These are phyloP conservation scores for Volutella citrinella DNA, from an alignment of 2,329 filamentous ascomycete species.

Conservation along the genomic window DNA sequence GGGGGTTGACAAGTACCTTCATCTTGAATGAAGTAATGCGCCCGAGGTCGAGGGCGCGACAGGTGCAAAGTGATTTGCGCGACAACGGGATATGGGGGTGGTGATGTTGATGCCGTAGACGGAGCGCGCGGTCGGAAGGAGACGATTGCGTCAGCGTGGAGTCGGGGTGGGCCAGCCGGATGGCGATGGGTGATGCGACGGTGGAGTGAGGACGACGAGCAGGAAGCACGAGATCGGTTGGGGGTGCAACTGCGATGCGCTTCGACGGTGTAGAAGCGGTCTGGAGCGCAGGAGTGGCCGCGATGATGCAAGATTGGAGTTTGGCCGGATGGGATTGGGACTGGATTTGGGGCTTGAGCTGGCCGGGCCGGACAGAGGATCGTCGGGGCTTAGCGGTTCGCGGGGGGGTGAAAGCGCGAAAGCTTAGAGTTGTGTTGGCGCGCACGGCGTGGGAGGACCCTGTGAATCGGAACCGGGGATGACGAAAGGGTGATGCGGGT, in stretches of 20 bases:
- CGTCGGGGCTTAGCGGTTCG: slow-evolving; percentile 19
- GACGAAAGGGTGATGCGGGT: slow-evolving; percentile 20
- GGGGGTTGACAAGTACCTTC: too few relatives aligned
- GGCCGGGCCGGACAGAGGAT: slow-evolving; percentile 12
- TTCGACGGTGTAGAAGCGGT: slow-evolving; percentile 8
- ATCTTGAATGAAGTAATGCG: slow-evolving; percentile 25
- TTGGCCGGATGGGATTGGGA: slow-evolving; percentile 8
- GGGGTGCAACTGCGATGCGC: background rate
- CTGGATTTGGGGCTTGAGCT: slow-evolving; percentile 4
- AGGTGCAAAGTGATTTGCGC: slow-evolving; percentile 6
- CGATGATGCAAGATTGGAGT: slow-evolving; percentile 9
- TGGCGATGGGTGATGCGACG: slow-evolving; percentile 18
- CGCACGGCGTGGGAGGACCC: slow-evolving; percentile 13
- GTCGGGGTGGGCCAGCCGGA: slow-evolving; percentile 19
- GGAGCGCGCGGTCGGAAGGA: slow-evolving; percentile 12
- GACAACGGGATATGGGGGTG: slow-evolving; percentile 6
- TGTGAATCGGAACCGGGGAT: slow-evolving; percentile 14
- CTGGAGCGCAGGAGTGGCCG: slow-evolving; percentile 6
- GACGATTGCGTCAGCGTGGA: slow-evolving; percentile 31
- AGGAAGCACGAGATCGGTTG: too few relatives aligned
- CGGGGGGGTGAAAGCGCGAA: too few relatives aligned
- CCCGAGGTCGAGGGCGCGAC: slow-evolving; percentile 2
- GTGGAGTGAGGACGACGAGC: too few relatives aligned
- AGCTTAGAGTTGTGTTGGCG: too few relatives aligned
- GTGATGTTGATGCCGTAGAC: slow-evolving; percentile 14